Conservation (phyloP, 805 yeast genomes). For the Metschnikowia kunwiensis region DNA sequence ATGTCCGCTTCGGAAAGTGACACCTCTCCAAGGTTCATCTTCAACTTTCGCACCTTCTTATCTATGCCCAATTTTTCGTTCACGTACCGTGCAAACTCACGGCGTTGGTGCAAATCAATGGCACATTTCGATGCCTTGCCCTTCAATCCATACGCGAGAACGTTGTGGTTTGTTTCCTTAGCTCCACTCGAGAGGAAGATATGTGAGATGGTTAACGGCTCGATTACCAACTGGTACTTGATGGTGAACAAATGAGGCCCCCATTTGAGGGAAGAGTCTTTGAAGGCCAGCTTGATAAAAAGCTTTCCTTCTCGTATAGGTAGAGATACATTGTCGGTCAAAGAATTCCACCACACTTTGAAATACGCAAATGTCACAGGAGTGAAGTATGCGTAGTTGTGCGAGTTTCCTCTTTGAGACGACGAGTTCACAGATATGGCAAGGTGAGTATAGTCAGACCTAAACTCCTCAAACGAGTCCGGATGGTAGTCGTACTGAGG, state of each 20-base stretch:
- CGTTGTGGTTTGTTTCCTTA: slow-evolving; percentile 21
- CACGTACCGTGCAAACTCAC: slow-evolving; percentile 34
- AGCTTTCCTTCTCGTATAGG: slow-evolving; percentile 38
- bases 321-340: slow-evolving; percentile 30
- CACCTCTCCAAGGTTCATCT: slow-evolving; percentile 65
- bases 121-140: slow-evolving; percentile 32
- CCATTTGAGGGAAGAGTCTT: slow-evolving; percentile 31
- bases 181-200: slow-evolving; percentile 30
- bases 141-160: slow-evolving; percentile 40
- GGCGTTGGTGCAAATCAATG: slow-evolving; percentile 41
- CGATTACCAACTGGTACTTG: slow-evolving; percentile 39
- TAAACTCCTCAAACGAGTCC: slow-evolving; percentile 76
- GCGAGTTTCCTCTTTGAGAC: slow-evolving; percentile 28
- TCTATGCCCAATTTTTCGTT: slow-evolving; percentile 36
- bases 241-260: slow-evolving; percentile 41
- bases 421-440: slow-evolving; percentile 38
- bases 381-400: slow-evolving; percentile 37
- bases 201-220: slow-evolving; percentile 39
- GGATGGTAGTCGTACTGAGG: slow-evolving; percentile 57
- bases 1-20: slow-evolving; percentile 68
- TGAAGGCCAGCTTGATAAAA: slow-evolving; percentile 20
- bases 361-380: slow-evolving; percentile 40
- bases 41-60: slow-evolving; percentile 47
- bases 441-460: slow-evolving; percentile 76
- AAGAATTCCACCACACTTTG: slow-evolving; percentile 42